A percentile compares a stretch with the other conserved stretches of the same genome.
phyloP scores from a whole-genome alignment of 1,284 basidiomycete species.

The Pseudozyma hubeiensis region DNA sequence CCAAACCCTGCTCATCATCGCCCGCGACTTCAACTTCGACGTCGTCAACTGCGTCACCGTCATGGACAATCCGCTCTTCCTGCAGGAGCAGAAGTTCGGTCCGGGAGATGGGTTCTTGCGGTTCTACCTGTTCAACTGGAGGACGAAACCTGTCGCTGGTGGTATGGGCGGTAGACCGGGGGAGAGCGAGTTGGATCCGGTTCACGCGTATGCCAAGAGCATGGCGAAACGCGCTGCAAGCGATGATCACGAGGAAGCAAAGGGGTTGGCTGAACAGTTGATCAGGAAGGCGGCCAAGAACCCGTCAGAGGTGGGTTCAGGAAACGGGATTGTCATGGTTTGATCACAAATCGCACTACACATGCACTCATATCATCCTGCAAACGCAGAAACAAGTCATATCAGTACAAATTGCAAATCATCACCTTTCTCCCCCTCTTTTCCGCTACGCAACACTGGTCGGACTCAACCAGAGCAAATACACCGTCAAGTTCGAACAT shows the following conservation, averaged over 20 bases:
- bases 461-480: constrained; percentile 57
- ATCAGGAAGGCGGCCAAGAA: constrained; percentile 18
- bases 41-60: constrained; percentile 95
- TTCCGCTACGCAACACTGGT: constrained; percentile 14
- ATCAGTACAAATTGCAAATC: background rate
- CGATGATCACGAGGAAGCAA: constrained; percentile 1
- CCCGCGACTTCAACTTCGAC: constrained; percentile 85
- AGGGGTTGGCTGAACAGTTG: constrained; percentile 31
- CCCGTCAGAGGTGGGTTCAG: constrained; percentile 55
- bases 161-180: constrained; percentile 62
- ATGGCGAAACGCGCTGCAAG: constrained; percentile 10
- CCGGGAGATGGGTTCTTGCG: constrained; percentile 88
- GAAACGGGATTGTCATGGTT: constrained; percentile 67
- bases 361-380: background rate
- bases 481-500: constrained; percentile 57
- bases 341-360: constrained; percentile 17
- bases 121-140: constrained; percentile 79
- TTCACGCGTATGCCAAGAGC: constrained; percentile 29
- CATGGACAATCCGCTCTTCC: constrained; percentile 89
- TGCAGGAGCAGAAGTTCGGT: constrained; percentile 86
- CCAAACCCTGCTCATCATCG: constrained; percentile 81
- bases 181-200: constrained; percentile 63
- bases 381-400: background rate
- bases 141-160: constrained; percentile 59
- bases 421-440: background rate